A percentile compares a stretch with the other conserved stretches of the same genome.
These are phyloP conservation scores for Daldinia grandis DNA, from an alignment of 495 filamentous ascomycete genomes.

Conservation along the genomic window DNA sequence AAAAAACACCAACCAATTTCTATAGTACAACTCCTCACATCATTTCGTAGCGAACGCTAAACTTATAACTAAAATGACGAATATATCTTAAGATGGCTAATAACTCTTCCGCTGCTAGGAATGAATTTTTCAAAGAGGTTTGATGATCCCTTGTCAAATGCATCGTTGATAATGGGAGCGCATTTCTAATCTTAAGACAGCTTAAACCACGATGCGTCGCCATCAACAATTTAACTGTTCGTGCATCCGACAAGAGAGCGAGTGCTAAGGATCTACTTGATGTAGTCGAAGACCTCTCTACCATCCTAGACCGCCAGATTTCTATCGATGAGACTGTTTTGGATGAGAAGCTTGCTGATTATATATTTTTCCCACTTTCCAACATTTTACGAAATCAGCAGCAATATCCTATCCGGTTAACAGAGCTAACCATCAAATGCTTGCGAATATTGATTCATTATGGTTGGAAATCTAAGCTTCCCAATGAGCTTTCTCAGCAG, in stretches of 20 bases:
- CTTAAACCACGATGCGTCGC: slow-evolving; percentile 81
- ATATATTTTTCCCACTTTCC: slow-evolving; percentile 91
- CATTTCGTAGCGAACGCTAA: neutral
- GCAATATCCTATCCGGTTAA: slow-evolving; percentile 70
- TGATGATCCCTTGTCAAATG: neutral
- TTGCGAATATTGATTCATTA: slow-evolving; percentile 73
- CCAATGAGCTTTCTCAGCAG: slow-evolving; percentile 77
- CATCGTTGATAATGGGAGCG: neutral
- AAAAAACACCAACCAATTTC: neutral
- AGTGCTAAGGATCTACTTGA: slow-evolving; percentile 63
- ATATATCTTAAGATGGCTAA: slow-evolving; percentile 35
- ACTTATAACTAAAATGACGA: slow-evolving; percentile 18
- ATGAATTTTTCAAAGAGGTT: slow-evolving; percentile 56
- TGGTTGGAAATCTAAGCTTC: slow-evolving; percentile 77
- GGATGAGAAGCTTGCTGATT: slow-evolving; percentile 87
- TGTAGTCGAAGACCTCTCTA: slow-evolving; percentile 63
- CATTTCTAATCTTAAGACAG: slow-evolving; percentile 50
- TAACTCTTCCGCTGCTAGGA: slow-evolving; percentile 41
- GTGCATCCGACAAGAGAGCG: slow-evolving; percentile 62
- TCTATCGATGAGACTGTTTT: slow-evolving; percentile 61
- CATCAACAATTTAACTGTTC: slow-evolving; percentile 74
- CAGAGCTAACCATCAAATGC: slow-evolving; percentile 79
- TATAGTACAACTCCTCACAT: neutral
- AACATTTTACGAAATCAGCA: slow-evolving; percentile 83
- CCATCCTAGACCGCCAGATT: slow-evolving; percentile 61